phyloP scores from a whole-genome alignment of 176 grass and related monocot genomes.

The Pontederia paniculata region DNA sequence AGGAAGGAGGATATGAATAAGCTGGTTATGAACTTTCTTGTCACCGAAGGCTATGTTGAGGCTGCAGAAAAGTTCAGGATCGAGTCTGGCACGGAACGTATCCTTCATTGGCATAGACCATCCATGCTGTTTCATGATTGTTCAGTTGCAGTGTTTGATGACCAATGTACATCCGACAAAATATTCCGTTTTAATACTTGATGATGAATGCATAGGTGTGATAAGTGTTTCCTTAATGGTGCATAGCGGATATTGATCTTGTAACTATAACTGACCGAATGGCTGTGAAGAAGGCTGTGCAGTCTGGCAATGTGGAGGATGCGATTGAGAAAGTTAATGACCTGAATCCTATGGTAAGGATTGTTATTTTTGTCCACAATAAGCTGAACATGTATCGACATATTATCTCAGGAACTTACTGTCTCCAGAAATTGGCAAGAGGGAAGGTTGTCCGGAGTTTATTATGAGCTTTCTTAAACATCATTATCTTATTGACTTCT shows the following conservation, averaged over 20 bases:
- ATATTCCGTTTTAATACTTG: background rate
- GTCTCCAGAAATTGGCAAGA: no score
- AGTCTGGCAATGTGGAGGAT: conserved; percentile 92
- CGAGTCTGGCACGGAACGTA: conserved; percentile 4
- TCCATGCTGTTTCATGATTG: no score
- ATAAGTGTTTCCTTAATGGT: conserved; percentile 17
- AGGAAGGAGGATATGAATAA: conserved; percentile 40
- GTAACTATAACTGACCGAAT: conserved; percentile 81
- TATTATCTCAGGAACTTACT: no score
- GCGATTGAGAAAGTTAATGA: conserved; percentile 96
- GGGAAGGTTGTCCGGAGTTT: no score
- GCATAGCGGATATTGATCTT: conserved; percentile 85
- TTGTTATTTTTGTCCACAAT: background rate
- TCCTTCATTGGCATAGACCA: background rate
- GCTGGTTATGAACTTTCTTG: conserved; percentile 12
- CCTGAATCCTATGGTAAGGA: conserved; percentile 77
- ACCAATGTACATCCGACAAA: no score
- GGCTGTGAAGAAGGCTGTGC: conserved; percentile 80
- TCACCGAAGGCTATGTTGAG: conserved; percentile 6
- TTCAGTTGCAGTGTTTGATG: no score
- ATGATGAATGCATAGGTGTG: background rate
- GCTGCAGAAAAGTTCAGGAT: conserved; percentile 6
- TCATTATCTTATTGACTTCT: no score
- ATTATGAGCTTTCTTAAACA: no score
- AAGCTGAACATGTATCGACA: background rate